Evolutionary conservation across 2,329 filamentous ascomycete species (phyloP), one percentile per base, ranked within the genome.

Genomic region (Gyromitra esculenta): DNA sequence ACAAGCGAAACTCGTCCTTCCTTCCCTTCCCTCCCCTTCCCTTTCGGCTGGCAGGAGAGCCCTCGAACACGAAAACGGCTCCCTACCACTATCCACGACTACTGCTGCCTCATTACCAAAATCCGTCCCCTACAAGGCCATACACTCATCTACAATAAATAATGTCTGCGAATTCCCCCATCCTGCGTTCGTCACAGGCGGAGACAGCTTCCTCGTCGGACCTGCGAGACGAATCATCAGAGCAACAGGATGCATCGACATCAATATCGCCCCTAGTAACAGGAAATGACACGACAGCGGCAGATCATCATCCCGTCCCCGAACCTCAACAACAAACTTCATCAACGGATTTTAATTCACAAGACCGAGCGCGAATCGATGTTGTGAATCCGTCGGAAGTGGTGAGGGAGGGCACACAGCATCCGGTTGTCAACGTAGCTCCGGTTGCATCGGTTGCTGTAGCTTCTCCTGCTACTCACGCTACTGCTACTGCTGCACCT

Each of bases 151-250:
- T 18, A 9, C 67, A 60, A 50, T 75, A 54, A 71, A 57, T 71
- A 71, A 75, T 75, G 72, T 75, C 72, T 52, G 39, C 50, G 39
- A 75, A 70, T 50, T 57, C 72, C 31, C 66, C 72, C 31, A n/a
- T 66, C 59, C 62, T 74, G 57, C 21, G 39, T 15, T 59, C 59
- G 18, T 31, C 64, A 56, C 72, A 75, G 25, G 41, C 41, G 31
- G 69, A 73, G 25, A 59, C 50, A 73, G 25, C 52, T 66, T 66
- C 60, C 31, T 43, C 48, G 18, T 21, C 18, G 43, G 63, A 75
- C 59, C 39, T 60, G 31, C 57, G 50, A 64, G 41, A 64, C 43
- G 54, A 69, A 39, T 60, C 66, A 50, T 60, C 54, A 60, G 66
- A 60, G 54, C 66, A 69, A 43, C 66, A 15, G 6, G 66, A 65